Base-by-base conservation (phyloP, 306 rosid genomes). In the Prinsepia uniflora region DNA sequence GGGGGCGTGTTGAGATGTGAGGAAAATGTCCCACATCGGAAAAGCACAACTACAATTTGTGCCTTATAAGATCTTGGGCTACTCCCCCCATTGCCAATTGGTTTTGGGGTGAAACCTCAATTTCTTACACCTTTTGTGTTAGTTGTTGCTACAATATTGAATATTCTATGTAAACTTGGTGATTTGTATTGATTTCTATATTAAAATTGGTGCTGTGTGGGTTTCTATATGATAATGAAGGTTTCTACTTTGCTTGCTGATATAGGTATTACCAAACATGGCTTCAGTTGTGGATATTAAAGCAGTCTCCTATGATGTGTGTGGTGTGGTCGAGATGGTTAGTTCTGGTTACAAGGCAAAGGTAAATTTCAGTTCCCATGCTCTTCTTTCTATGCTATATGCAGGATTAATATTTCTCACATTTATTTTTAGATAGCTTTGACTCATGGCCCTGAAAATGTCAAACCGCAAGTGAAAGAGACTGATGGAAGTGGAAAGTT, bases 371-470 rank as follows among this genome's bases (percentile, higher is more conserved):
- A 36, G 50, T 6, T 42, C 49, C 65, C 57, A 41, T 73, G 20
- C 24, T 77, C 53, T 77, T 65, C 41, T 54, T 73, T 67, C 67
- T 73, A 63, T 49, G 55, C 30, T 72, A 14, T 41, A 19, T 77
- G 72, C 50, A 54, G 75, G 75, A 54, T 41, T 72, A 57, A 64
- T 67, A 70, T 45, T 68, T 76, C 47, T 75, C 58, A 66, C 64
- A 53, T 74, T 49, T 71, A 53, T 19, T 50, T 72, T 43, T 73
- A 95, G 99, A 96, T 95, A 74, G 97, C 96, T 83, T 80, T 95
- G 96, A 95, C 99, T 76, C 99, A 89, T 82, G 97, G 99, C 74
- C 97, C 99, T 73, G 96, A 87, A 76, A 95, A 86, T 81, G 90
- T 87, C 76, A 87, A 94, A 78, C 97, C 99, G 43, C 92, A 94